Evolutionary conservation across 306 rosid species (phyloP).

Genomic region (Cucurbita pepo): DNA sequence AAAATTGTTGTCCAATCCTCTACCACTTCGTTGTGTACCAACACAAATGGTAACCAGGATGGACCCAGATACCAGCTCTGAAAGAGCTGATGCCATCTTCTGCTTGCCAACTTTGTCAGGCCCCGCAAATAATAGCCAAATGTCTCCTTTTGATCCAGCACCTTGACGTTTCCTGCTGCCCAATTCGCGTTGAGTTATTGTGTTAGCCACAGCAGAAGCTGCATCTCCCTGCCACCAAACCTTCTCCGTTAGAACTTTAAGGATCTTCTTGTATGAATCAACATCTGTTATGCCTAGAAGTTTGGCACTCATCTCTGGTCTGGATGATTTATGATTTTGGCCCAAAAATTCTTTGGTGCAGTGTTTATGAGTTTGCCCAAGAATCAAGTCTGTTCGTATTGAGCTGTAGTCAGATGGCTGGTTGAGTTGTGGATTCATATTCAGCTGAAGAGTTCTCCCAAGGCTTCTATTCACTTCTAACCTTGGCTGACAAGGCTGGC

Average conservation of each 20-base stretch:
- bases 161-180: slow-evolving; percentile 53
- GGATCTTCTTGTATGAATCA: slow-evolving; percentile 72
- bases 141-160: slow-evolving; percentile 49
- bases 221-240: slow-evolving; percentile 99
- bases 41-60: slow-evolving; percentile 45
- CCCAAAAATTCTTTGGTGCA: slow-evolving; percentile 34
- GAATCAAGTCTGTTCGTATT: slow-evolving; percentile 60
- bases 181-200: slow-evolving; percentile 56
- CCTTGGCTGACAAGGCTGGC: slow-evolving; percentile 49
- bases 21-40: slow-evolving; percentile 35
- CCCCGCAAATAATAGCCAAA: slow-evolving; percentile 76
- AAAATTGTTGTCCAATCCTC: slow-evolving; percentile 36
- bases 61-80: slow-evolving; percentile 62
- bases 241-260: slow-evolving; percentile 55
- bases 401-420: slow-evolving; percentile 33
- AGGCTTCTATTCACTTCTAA: slow-evolving; percentile 44
- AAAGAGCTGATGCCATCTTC: slow-evolving; percentile 81
- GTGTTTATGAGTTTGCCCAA: slow-evolving; percentile 50
- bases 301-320: slow-evolving; percentile 22
- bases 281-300: slow-evolving; percentile 31
- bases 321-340: not conserved
- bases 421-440: slow-evolving; percentile 27
- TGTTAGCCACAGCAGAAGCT: slow-evolving; percentile 69
- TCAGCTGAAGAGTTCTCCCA: slow-evolving; percentile 44
- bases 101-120: slow-evolving; percentile 83